phyloP scores from a whole-genome alignment of 805 yeast genomes.

The Lipomyces chichibuensis region DNA sequence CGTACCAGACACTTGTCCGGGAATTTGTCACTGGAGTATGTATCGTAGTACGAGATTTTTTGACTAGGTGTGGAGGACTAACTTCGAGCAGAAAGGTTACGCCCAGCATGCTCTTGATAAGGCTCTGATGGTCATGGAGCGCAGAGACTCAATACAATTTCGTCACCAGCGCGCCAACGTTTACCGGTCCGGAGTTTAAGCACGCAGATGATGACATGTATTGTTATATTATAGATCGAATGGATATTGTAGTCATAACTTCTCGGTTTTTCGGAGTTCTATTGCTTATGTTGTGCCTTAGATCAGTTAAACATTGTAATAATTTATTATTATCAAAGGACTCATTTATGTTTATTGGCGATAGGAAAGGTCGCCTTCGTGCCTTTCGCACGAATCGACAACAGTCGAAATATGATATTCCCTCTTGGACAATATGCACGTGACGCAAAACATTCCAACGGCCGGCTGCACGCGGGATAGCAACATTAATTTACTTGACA shows the following conservation, averaged over 20 bases:
- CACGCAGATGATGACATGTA: not conserved
- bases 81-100: conserved; percentile 45
- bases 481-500: not conserved
- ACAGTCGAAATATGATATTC: too few relatives aligned
- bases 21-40: conserved; percentile 57
- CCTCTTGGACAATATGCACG: too few relatives aligned
- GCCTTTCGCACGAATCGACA: too few relatives aligned
- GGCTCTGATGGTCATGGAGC: conserved; percentile 78
- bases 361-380: not conserved
- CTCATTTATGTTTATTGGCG: not conserved
- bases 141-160: conserved; percentile 84
- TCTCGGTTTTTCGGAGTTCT: not conserved
- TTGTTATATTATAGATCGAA: not conserved
- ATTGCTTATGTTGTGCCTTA: not conserved
- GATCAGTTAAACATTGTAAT: conserved; percentile 6
- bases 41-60: conserved; percentile 24
- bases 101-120: conserved; percentile 75
- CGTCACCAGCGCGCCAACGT: conserved; percentile 84
- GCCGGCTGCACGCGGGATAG: not conserved
- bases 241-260: not conserved
- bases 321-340: not conserved
- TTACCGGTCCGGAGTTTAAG: conserved; percentile 68
- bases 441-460: not conserved
- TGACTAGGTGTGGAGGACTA: not conserved
- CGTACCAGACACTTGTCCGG: conserved; percentile 76